Evolutionary conservation across 495 filamentous ascomycete species (phyloP), one percentile per base, ranked within the genome.

Genomic region (Cercophora sp.): DNA sequence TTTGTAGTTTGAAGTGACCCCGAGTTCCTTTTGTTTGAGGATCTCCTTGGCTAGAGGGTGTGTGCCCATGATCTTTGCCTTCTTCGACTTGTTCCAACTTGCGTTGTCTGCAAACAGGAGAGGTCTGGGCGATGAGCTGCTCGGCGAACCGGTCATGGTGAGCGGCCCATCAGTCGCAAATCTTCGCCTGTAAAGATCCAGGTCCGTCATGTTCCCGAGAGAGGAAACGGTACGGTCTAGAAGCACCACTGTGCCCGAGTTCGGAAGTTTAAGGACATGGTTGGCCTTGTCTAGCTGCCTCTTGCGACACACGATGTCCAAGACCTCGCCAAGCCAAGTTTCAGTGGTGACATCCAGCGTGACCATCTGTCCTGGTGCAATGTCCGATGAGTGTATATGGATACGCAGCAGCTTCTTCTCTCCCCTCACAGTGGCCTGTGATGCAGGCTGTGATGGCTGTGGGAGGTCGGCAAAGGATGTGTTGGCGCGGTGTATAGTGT

Each of bases 301-400:
- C 62, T 89, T 87, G 49, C 89, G 85, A 64, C 93, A 97, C 2
- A 91, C 86, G n/a, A 81, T 80, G 58, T 96, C 91, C 35, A 96
- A 79, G 23, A 97, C 84, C 66, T 98, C 93, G 11, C 89, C 91
- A 23, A 98, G 83, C 63, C 95, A 97, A 31, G 88, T 96, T 61
- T 96, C 93, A 2, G 89, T 91, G 3, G 89, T 91, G 18, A 91
- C 88, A 59, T 90, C 87, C 11, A 96, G 72, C 1, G 86, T 87
- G 37, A 86, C 82, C 77, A 81, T 81, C 51, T 81, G 79, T 8
- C 77, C 79, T 1, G 79, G 70, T 1, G 76, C 66, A 3, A 71
- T 59, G 54, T 94, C 90, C 19, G 85, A 80, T 61, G 88, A 92
- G 54, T 91, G 85, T 43, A 98, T 87, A 57, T 79, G 74, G 20